A percentile compares a stretch with the other conserved stretches of the same genome.
Conservation (phyloP, 768 basidiomycete genomes). For the Kwoniella dejecticola region DNA sequence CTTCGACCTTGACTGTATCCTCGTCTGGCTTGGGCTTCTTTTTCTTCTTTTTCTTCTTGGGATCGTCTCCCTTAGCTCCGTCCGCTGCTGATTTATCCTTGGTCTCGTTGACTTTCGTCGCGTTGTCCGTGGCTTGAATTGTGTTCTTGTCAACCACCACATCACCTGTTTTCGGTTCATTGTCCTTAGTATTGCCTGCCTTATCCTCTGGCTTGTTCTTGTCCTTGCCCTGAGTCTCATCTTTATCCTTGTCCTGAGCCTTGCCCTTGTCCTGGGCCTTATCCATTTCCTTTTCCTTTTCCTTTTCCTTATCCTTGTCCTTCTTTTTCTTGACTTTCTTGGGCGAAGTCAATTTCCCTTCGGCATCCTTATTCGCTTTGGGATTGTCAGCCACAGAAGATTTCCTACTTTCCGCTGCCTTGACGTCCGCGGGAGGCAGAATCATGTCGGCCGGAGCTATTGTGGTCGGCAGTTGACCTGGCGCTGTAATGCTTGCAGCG, state of each 20-base stretch:
- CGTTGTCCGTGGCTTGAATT: too few species aligned
- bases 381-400: conserved; percentile 5
- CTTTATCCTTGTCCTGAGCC: conserved; percentile 14
- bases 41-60: conserved; percentile 28
- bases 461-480: background rate
- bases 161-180: too few species aligned
- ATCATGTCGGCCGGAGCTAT: background rate
- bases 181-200: too few species aligned
- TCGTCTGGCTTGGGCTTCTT: conserved; percentile 28
- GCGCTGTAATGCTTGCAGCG: background rate
- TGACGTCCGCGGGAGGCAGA: too few species aligned
- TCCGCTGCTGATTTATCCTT: conserved; percentile 13
- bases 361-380: conserved; percentile 9
- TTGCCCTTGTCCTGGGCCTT: conserved; percentile 15
- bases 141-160: too few species aligned
- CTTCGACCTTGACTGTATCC: conserved; percentile 3
- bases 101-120: background rate
- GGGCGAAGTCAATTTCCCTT: conserved; percentile 13
- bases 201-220: too few species aligned
- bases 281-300: background rate
- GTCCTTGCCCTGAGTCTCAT: too few species aligned
- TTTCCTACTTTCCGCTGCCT: background rate
- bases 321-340: conserved; percentile 15
- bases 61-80: conserved; percentile 65
- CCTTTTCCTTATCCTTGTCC: background rate